Evolutionary conservation across 805 yeast species (phyloP).

Genomic region (Metschnikowia anglica): DNA sequence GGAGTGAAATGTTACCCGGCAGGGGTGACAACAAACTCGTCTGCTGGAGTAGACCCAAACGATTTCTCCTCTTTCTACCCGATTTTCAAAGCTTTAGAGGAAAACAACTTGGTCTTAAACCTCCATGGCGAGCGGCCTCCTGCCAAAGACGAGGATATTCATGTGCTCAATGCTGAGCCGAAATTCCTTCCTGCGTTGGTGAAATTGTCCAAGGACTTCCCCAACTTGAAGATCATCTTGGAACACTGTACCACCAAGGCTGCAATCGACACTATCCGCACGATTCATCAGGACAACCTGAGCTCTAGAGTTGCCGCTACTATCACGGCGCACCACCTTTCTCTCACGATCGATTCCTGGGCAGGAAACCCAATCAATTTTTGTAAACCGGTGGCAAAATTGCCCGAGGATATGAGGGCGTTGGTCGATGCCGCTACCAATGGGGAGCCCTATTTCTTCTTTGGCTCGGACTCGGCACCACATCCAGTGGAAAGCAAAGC

Average conservation of each 20-base stretch:
- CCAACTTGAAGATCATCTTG: slow-evolving; percentile 77
- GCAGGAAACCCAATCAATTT: slow-evolving; percentile 94
- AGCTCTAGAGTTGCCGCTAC: slow-evolving; percentile 77
- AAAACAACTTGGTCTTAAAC: slow-evolving; percentile 73
- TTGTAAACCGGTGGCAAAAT: slow-evolving; percentile 97
- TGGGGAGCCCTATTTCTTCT: slow-evolving; percentile 89
- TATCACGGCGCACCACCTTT: slow-evolving; percentile 93
- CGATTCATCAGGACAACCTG: slow-evolving; percentile 38
- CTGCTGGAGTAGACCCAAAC: slow-evolving; percentile 89
- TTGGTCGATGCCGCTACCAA: slow-evolving; percentile 84
- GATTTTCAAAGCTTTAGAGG: slow-evolving; percentile 83
- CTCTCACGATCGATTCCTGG: slow-evolving; percentile 88
- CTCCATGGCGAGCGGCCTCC: slow-evolving; percentile 94
- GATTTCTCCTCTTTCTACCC: slow-evolving; percentile 89
- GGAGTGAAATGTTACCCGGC: slow-evolving; percentile 99
- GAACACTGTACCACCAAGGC: slow-evolving; percentile 95
- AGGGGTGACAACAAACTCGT: slow-evolving; percentile 97
- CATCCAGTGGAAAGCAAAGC: slow-evolving; percentile 83
- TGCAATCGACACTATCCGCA: slow-evolving; percentile 75
- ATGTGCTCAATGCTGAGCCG: slow-evolving; percentile 92
- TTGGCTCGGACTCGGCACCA: slow-evolving; percentile 98
- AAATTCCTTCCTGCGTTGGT: slow-evolving; percentile 84
- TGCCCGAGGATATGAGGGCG: slow-evolving; percentile 81
- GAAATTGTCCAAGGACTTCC: slow-evolving; percentile 79
- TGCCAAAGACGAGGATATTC: slow-evolving; percentile 58